Conservation (phyloP, 1,284 basidiomycete genomes). For the Sporisorium exsertum region DNA sequence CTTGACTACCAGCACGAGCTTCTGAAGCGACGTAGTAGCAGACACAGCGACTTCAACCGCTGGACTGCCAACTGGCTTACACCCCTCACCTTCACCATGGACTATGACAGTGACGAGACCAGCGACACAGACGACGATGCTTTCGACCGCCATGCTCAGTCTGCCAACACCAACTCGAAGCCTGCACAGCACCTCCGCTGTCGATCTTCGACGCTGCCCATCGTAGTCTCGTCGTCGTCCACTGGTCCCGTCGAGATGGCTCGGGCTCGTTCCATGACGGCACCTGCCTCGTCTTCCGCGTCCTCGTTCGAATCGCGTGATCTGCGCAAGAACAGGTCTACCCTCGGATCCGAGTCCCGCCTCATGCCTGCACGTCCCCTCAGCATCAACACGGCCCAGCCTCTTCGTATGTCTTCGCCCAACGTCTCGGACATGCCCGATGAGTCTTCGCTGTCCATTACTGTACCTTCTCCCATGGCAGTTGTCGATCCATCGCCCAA, state of each 20-base stretch:
- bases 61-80: constrained; percentile 45
- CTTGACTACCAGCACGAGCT: constrained; percentile 41
- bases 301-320: constrained; percentile 12
- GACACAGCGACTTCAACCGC: constrained; percentile 37
- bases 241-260: constrained; percentile 17
- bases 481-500: constrained; percentile 19
- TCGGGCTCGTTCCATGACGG: constrained; percentile 36
- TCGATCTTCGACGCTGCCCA: constrained; percentile 34
- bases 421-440: constrained; percentile 21
- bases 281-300: constrained; percentile 10
- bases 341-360: constrained; percentile 13
- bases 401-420: constrained; percentile 38
- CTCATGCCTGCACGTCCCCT: constrained; percentile 50
- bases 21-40: constrained; percentile 38
- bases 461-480: constrained; percentile 15
- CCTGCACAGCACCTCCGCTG: constrained; percentile 17
- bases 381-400: constrained; percentile 52
- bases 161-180: neutral
- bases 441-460: constrained; percentile 6
- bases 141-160: neutral
- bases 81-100: constrained; percentile 24
- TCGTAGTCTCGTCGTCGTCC: constrained; percentile 4
- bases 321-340: constrained; percentile 23
- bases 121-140: constrained; percentile 39
- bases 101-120: constrained; percentile 37